Evolutionary conservation across 176 grass and related monocot species (phyloP), one percentile per base, ranked within the genome.

Genomic region (Cocos nucifera): DNA sequence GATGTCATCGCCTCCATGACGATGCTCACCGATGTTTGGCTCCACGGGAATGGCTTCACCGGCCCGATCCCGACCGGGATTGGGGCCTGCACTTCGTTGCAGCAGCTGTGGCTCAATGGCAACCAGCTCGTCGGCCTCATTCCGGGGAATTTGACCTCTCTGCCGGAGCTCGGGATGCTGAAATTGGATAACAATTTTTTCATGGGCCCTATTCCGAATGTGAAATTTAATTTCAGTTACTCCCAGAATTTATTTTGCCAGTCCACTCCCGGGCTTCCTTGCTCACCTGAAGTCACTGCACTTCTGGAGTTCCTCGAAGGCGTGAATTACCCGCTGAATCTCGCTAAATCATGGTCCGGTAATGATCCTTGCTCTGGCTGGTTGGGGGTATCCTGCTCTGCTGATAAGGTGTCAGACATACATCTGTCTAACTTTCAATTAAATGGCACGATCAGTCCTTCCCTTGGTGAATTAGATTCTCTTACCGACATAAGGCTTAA

Each of bases 41-140:
- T 98, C 9, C 93, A 98, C 57, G 87, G 87, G 12, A 98, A 98
- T 63, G 19, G 79, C 5, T 92, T 98, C 77, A 65, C 79, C 4
- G 93, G 93, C 3, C 54, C 78, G 15, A 72, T 98, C 69, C 82
- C 93, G 3, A 61, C 66, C 26, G 66, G 9, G 54, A 86, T 98
- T 65, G 79, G 30, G 52, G 35, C 14, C n/a, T 85, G 80, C 73
- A 71, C 22, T 30, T 57, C 54, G 4, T 65, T 98, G 48, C 7
- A 2, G 16, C 56, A 17, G 12, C 65, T 98, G 69, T 69, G 19
- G 32, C 75, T 98, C 64, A 92, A 88, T 73, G 51, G 0, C 72
- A 98, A 98, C 79, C 29, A n/a, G n/a, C 81, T 98, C 62, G 67
- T 86, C 30, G 93, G 93, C 19, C 44, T 86, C 10, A 55, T 98